Conservation (phyloP, 441 rosid species). For the Flueggea neowawraea region DNA sequence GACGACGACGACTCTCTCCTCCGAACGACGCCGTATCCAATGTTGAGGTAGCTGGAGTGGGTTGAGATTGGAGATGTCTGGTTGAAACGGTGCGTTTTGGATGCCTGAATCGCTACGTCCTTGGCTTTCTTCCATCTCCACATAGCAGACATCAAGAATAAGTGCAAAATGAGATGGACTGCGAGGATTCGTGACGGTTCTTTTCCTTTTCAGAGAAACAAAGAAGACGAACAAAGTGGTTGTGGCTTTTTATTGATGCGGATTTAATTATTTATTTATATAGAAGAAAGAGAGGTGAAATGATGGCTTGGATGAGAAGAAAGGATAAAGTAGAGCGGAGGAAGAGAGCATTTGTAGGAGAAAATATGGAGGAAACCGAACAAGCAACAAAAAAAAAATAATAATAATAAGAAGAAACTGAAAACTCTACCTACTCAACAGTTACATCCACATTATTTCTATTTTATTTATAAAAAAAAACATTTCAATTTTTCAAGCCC, state of each 20-base stretch:
- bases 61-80: slow-evolving; percentile 18
- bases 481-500: too few species aligned
- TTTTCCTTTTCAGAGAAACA: too few species aligned
- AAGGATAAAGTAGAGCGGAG: slow-evolving; percentile 13
- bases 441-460: too few species aligned
- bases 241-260: not conserved
- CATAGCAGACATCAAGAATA: slow-evolving; percentile 18
- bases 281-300: not conserved
- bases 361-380: slow-evolving; percentile 12
- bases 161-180: not conserved
- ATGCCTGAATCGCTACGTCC: slow-evolving; percentile 17
- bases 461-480: too few species aligned
- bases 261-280: not conserved
- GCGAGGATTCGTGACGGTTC: not conserved
- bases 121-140: slow-evolving; percentile 69
- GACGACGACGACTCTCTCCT: slow-evolving; percentile 42
- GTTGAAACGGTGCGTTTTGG: slow-evolving; percentile 8
- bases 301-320: not conserved
- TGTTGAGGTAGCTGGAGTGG: slow-evolving; percentile 35
- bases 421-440: too few species aligned
- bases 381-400: too few species aligned
- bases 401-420: too few species aligned
- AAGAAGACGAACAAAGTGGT: too few species aligned
- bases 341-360: slow-evolving; percentile 27
- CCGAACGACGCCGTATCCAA: slow-evolving; percentile 27